Evolutionary conservation across 768 basidiomycete species (phyloP).

Genomic region (Boletus rex-veris): DNA sequence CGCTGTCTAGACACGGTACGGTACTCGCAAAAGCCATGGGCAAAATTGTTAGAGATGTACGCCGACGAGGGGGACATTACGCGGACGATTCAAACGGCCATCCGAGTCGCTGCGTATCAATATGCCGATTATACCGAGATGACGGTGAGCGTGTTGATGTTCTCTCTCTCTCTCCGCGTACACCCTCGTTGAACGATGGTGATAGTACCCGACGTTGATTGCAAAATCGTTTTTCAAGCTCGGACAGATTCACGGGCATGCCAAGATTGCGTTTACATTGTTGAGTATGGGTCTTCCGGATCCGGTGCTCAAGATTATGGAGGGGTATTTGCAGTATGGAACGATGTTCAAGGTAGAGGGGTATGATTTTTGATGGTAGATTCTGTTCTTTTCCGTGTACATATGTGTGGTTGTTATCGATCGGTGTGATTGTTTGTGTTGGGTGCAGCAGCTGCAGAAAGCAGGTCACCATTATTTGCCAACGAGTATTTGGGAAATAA

Average conservation of each 20-base stretch:
- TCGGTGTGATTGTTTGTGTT: no score
- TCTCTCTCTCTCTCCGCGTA: not conserved
- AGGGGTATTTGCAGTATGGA: constrained; percentile 86
- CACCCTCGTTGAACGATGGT: no score
- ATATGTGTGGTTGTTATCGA: no score
- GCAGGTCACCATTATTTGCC: no score
- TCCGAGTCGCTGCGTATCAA: constrained; percentile 91
- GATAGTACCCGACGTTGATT: constrained; percentile 80
- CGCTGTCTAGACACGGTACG: constrained; percentile 83
- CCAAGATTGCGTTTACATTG: constrained; percentile 90
- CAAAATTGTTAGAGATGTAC: constrained; percentile 91
- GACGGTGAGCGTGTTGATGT: constrained; percentile 51
- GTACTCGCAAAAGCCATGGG: constrained; percentile 91
- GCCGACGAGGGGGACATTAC: constrained; percentile 96
- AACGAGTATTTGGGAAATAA: no score
- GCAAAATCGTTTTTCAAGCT: constrained; percentile 91
- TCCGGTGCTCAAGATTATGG: constrained; percentile 88
- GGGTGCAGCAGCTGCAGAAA: no score
- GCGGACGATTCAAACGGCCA: constrained; percentile 85
- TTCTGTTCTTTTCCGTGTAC: no score
- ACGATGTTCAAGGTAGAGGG: constrained; percentile 86
- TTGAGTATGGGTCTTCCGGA: constrained; percentile 94
- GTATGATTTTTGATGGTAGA: constrained; percentile 55
- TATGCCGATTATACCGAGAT: constrained; percentile 87
- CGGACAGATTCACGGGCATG: constrained; percentile 88